phyloP scores from a whole-genome alignment of 345 rosid genomes.

The Turnera subulata region DNA sequence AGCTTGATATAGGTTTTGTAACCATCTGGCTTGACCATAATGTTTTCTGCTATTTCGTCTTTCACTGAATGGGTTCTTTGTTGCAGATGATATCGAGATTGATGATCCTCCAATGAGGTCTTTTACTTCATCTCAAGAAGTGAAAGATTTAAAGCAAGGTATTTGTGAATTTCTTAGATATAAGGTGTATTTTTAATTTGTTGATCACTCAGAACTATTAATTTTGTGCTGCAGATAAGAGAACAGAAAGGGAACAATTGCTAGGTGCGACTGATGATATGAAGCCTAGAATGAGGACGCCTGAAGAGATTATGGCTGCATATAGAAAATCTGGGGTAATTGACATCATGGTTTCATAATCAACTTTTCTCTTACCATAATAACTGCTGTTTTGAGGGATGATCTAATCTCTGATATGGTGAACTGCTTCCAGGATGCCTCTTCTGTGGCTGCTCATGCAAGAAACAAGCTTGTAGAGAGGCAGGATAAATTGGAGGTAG shows the following conservation, averaged over 20 bases:
- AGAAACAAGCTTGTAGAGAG: constrained; percentile 27
- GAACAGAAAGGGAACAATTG: constrained; percentile 19
- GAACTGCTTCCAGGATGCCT: constrained; percentile 23
- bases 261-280: constrained; percentile 16
- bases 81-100: constrained; percentile 28
- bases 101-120: constrained; percentile 14
- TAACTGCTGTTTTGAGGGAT: constrained; percentile 4
- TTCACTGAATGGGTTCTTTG: background rate
- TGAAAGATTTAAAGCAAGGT: constrained; percentile 18
- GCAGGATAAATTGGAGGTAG: constrained; percentile 28
- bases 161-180: background rate
- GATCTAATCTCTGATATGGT: background rate
- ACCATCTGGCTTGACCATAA: constrained; percentile 5
- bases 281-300: constrained; percentile 21
- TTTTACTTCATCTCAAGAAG: constrained; percentile 28
- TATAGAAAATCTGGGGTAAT: constrained; percentile 37
- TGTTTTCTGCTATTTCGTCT: background rate
- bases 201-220: background rate
- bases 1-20: constrained; percentile 22
- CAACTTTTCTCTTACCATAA: background rate
- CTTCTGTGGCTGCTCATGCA: constrained; percentile 19
- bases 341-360: background rate
- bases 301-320: constrained; percentile 26
- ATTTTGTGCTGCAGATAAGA: constrained; percentile 15
- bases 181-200: background rate